Conservation (phyloP, 768 basidiomycete species). For the Boletus tomentosulus region DNA sequence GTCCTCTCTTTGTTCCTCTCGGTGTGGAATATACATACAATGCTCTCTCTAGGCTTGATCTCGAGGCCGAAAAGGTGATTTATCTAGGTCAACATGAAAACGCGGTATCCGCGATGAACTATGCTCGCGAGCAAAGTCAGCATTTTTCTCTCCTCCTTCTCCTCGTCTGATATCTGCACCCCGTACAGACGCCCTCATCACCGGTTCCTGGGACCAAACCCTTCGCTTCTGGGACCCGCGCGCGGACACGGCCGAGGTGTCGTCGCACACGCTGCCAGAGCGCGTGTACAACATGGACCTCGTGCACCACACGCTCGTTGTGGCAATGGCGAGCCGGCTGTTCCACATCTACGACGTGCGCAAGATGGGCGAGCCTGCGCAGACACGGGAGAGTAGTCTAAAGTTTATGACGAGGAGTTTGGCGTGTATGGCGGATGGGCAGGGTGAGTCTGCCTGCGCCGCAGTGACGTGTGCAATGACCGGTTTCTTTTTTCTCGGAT, state of each 20-base stretch:
- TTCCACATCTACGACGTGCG: conserved; percentile 89
- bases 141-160: conserved; percentile 5
- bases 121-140: conserved; percentile 60
- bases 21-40: neutral
- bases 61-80: conserved; percentile 65
- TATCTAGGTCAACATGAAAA: conserved; percentile 81
- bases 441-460: conserved; percentile 48
- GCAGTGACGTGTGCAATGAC: neutral
- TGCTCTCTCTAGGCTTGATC: conserved; percentile 58
- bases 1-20: neutral
- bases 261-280: conserved; percentile 66
- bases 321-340: conserved; percentile 87
- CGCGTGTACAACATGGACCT: conserved; percentile 84
- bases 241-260: conserved; percentile 50
- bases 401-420: conserved; percentile 93
- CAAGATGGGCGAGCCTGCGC: conserved; percentile 68
- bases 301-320: conserved; percentile 75
- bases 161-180: neutral
- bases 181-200: conserved; percentile 61
- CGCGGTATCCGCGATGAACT: conserved; percentile 74
- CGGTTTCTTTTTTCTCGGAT: neutral
- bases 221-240: conserved; percentile 86
- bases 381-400: conserved; percentile 86
- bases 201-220: conserved; percentile 91
- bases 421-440: conserved; percentile 89